Base-by-base conservation (phyloP, 176 grass and related monocot species). In the Musa troglodytarum region DNA sequence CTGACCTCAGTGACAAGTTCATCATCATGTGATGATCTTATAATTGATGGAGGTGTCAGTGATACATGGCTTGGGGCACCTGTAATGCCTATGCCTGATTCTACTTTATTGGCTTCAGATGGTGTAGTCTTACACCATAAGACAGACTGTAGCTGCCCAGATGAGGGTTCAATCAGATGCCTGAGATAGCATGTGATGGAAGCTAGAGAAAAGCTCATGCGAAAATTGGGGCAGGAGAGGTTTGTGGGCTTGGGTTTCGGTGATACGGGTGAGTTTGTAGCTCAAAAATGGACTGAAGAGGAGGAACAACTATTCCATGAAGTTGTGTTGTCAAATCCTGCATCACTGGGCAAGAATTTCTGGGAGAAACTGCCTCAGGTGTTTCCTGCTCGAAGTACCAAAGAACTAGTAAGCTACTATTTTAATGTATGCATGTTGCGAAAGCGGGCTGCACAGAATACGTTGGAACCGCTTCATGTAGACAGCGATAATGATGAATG, bases 401-500 rank as follows among this genome's bases (percentile, higher is more conserved):
- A 80, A 81, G 92, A 96, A 70, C 75, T 91, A 49, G 81, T 96
- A 52, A 86, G 88, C 74, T 96, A 96, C 81, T 96, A 96, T 71
- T 96, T 91, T 74, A 91, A 96, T 53, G 83, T 96, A 19, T 96
- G 88, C 72, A 96, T 91, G 74, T 82, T 96, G 16, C 80, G 79
- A 65, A 96, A 91, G 76, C 87, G 92, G 74, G 88, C 86, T 16
- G 73, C 55, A 49, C 92, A 96, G 74, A 96, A 96, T 56, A 88
- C 86, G 74, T 88, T 70, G 43, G 88, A 88, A 17, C 54, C 69
- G 20, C 63, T 88, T 81, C 67, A 66, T 11, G 82, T 86, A 69
- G 88, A 96, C 76, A 96, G 92, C 84, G 92, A 96, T 64, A 87
- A 96, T 69, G 92, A 96, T 74, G 87, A 95, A 69, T 79, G 77